Evolutionary conservation across 139 green algal species (phyloP).

Genomic region (Tetraselmis chui): DNA sequence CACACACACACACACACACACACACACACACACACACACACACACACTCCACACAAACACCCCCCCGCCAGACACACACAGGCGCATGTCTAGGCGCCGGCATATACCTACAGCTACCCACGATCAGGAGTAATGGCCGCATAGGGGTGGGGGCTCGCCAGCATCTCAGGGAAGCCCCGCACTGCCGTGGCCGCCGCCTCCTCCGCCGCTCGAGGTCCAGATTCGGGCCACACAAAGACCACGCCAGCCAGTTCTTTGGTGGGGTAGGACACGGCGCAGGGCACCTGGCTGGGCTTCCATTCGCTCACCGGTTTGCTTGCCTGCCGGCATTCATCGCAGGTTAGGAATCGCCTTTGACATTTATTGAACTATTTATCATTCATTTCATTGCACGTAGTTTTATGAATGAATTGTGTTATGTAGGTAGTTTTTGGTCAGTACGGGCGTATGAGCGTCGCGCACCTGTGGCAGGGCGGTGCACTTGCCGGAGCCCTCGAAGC

Average conservation of each 20-base stretch:
- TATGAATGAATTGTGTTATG: not conserved
- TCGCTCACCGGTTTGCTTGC: not conserved
- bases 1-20: no score
- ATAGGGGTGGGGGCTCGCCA: no score
- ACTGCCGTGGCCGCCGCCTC: not conserved
- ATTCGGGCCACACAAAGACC: not conserved
- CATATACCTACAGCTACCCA: no score
- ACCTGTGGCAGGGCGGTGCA: conserved; percentile 44
- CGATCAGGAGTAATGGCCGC: no score
- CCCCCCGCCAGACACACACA: no score
- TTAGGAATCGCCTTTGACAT: not conserved
- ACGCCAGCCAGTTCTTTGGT: not conserved
- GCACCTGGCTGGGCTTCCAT: not conserved
- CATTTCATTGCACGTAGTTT: not conserved
- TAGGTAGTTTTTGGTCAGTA: no score
- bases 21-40: no score
- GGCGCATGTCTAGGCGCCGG: no score
- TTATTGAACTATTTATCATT: not conserved
- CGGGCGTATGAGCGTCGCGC: conserved; percentile 20
- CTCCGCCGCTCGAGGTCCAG: not conserved
- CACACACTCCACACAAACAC: no score
- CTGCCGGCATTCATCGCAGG: not conserved
- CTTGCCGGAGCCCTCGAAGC: conserved; percentile 27
- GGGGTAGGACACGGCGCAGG: not conserved
- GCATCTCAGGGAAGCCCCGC: not conserved